phyloP scores from a whole-genome alignment of 345 rosid genomes.

The Gynandropsis gynandra region DNA sequence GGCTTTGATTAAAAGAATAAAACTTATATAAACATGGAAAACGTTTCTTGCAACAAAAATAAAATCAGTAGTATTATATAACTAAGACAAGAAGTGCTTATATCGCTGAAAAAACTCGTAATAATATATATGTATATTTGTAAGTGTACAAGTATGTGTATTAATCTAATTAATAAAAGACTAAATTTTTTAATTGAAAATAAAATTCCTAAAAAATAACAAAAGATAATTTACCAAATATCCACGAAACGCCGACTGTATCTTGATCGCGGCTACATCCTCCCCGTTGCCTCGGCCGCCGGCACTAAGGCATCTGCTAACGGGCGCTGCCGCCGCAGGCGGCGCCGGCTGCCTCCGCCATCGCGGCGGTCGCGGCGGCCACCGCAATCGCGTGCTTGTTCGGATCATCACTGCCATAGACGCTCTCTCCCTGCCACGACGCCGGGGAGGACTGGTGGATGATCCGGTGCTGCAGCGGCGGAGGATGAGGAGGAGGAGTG shows the following conservation, averaged over 20 bases:
- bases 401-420: constrained; percentile 25
- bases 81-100: no score
- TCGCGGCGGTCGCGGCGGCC: constrained; percentile 76
- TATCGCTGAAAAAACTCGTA: no score
- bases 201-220: no score
- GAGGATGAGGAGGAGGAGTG: constrained; percentile 19
- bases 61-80: no score
- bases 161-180: no score
- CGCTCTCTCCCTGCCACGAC: constrained; percentile 12
- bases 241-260: constrained; percentile 84
- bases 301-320: constrained; percentile 18
- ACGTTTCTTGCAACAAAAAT: no score
- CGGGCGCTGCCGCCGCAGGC: constrained; percentile 32
- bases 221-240: constrained; percentile 52
- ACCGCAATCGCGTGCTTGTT: constrained; percentile 65
- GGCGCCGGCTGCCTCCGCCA: constrained; percentile 70
- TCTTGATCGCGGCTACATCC: constrained; percentile 56
- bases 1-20: no score
- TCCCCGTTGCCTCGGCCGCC: constrained; percentile 20
- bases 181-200: no score
- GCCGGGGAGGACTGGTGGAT: constrained; percentile 17
- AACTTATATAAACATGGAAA: no score
- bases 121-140: no score
- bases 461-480: constrained; percentile 19
- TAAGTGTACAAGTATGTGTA: no score